phyloP scores from a whole-genome alignment of 768 basidiomycete species.

The Leccinum variicolor region DNA sequence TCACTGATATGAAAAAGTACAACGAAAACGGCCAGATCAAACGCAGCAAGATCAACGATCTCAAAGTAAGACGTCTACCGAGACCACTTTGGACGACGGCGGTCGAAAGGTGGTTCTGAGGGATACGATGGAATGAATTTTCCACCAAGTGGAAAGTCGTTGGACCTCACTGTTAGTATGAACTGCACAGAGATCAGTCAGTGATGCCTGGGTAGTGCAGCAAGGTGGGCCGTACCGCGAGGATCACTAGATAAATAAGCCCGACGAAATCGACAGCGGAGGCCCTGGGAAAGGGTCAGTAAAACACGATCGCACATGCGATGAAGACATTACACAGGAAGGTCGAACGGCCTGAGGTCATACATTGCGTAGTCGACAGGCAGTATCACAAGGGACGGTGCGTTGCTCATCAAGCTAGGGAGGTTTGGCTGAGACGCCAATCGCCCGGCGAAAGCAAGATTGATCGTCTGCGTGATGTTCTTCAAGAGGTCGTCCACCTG shows the following conservation, averaged over 20 bases:
- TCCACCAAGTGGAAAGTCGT: background rate
- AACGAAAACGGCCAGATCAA: conserved; percentile 35
- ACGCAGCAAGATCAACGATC: conserved; percentile 39
- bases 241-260: conserved; percentile 46
- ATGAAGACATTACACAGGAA: conserved; percentile 45
- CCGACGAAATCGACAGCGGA: conserved; percentile 52
- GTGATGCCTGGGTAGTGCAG: background rate
- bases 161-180: conserved; percentile 24
- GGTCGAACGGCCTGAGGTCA: conserved; percentile 56
- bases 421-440: conserved; percentile 29
- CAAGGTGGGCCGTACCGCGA: conserved; percentile 18
- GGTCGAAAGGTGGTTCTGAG: conserved; percentile 30
- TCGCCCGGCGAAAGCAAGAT: conserved; percentile 30
- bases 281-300: conserved; percentile 36
- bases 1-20: conserved; percentile 42
- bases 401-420: conserved; percentile 37
- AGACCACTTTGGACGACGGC: conserved; percentile 39
- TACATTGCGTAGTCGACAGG: conserved; percentile 47
- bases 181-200: conserved; percentile 19
- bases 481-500: conserved; percentile 35
- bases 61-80: conserved; percentile 35
- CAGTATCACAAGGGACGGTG: conserved; percentile 47
- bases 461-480: conserved; percentile 35
- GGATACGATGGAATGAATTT: background rate
- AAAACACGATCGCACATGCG: background rate